Conservation (phyloP, 2,329 filamentous ascomycete genomes). For the Microthyrium microscopicum region DNA sequence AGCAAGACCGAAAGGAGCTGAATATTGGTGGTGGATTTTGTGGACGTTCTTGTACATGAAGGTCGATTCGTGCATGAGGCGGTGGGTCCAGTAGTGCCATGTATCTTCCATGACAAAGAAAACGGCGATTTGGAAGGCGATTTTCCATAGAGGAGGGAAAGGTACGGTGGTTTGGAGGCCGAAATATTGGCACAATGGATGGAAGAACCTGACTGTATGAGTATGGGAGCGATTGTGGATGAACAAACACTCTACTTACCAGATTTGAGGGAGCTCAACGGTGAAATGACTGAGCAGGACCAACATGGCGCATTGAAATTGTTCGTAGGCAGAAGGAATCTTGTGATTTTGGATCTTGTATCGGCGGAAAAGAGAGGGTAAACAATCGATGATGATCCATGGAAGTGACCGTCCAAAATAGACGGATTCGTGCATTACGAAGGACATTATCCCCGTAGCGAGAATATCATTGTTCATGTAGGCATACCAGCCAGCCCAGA, state of each 20-base stretch:
- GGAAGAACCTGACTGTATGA: conserved; percentile 50
- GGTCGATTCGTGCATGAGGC: conserved; percentile 80
- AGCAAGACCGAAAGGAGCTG: conserved; percentile 86
- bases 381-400: conserved; percentile 80
- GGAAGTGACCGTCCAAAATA: conserved; percentile 89
- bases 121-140: conserved; percentile 77
- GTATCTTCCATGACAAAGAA: conserved; percentile 94
- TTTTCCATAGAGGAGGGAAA: conserved; percentile 72
- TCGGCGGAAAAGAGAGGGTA: conserved; percentile 74
- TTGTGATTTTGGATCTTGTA: conserved; percentile 93
- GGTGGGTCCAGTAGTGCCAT: conserved; percentile 98
- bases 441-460: conserved; percentile 94
- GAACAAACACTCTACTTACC: conserved; percentile 30
- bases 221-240: neutral
- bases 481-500: conserved; percentile 93
- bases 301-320: conserved; percentile 84
- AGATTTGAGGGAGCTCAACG: conserved; percentile 95
- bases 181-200: conserved; percentile 85
- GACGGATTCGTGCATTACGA: conserved; percentile 80
- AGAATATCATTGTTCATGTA: conserved; percentile 97
- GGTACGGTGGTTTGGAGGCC: conserved; percentile 78
- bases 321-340: conserved; percentile 80
- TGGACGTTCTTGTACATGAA: conserved; percentile 84
- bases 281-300: conserved; percentile 94
- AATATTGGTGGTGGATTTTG: conserved; percentile 99